phyloP scores from a whole-genome alignment of 2,329 filamentous ascomycete species.

The Sporothrix dimorphospora region DNA sequence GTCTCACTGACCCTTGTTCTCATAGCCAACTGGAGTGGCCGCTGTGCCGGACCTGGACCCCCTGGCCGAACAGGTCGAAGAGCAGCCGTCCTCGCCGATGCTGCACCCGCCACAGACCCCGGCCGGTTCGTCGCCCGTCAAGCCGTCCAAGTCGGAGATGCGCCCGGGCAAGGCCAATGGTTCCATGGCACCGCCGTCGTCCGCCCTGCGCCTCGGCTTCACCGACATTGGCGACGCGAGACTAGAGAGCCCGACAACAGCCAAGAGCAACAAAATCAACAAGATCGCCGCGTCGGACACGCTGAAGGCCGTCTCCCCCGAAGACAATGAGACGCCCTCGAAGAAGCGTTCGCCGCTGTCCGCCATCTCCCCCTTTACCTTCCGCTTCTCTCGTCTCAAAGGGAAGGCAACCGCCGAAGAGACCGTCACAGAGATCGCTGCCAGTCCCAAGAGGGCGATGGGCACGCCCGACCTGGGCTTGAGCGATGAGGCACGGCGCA shows the following conservation, averaged over 20 bases:
- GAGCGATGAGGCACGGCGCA: conserved; percentile 62
- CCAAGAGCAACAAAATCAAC: conserved; percentile 38
- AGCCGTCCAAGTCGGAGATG: conserved; percentile 81
- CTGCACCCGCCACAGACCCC: conserved; percentile 57
- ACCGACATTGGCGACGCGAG: conserved; percentile 65
- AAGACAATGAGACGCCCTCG: conserved; percentile 15
- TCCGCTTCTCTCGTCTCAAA: conserved; percentile 57
- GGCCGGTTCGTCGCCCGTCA: conserved; percentile 64
- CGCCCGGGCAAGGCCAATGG: conserved; percentile 82
- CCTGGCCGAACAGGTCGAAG: conserved; percentile 47
- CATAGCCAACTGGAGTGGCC: background rate
- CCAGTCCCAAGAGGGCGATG: background rate
- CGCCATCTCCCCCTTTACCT: conserved; percentile 63
- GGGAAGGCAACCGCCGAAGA: conserved; percentile 39
- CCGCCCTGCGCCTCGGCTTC: conserved; percentile 81
- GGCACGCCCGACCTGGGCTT: conserved; percentile 49
- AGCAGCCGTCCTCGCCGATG: conserved; percentile 41
- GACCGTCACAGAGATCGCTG: background rate
- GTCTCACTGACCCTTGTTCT: background rate
- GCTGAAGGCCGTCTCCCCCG: conserved; percentile 31
- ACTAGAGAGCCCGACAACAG: conserved; percentile 23
- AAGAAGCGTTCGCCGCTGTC: conserved; percentile 45
- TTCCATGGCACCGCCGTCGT: conserved; percentile 76
- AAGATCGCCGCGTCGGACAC: conserved; percentile 46
- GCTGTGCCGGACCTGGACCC: conserved; percentile 44